Evolutionary conservation across 148 eudicot species (phyloP).

Genomic region (Arbutus unedo): DNA sequence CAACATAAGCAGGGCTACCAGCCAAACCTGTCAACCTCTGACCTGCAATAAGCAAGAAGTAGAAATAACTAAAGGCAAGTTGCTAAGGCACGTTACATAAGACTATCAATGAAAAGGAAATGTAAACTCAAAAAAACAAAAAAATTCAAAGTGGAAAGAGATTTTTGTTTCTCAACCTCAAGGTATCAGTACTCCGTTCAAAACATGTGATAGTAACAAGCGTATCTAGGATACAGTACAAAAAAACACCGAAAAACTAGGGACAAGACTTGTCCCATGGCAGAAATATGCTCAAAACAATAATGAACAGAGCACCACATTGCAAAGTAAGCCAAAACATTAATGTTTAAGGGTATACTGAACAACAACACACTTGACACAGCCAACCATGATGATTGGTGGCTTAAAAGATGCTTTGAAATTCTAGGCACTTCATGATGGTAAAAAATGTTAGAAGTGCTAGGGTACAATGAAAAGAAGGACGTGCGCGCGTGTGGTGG

Average conservation of each 20-base stretch:
- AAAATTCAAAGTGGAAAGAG: not conserved
- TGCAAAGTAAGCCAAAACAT: not conserved
- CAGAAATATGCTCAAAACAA: not conserved
- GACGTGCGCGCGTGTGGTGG: too few species aligned
- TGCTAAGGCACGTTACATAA: not conserved
- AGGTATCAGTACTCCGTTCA: not conserved
- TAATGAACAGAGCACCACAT: not conserved
- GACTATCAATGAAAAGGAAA: not conserved
- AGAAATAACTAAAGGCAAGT: slow-evolving; percentile 1
- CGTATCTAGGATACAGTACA: not conserved
- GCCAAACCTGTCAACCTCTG: slow-evolving; percentile 83
- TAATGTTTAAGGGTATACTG: not conserved
- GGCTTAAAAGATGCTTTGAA: not conserved
- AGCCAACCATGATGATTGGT: not conserved
- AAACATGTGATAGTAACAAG: not conserved
- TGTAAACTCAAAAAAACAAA: not conserved
- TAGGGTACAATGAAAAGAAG: too few species aligned
- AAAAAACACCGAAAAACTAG: not conserved
- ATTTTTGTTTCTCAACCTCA: not conserved
- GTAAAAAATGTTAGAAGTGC: too few species aligned
- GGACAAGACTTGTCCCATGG: not conserved
- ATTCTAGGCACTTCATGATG: too few species aligned
- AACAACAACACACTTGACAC: not conserved
- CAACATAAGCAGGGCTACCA: slow-evolving; percentile 97
- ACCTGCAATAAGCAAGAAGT: slow-evolving; percentile 41